Evolutionary conservation across 345 rosid genomes (phyloP).

Genomic region (Moricandia arvensis): DNA sequence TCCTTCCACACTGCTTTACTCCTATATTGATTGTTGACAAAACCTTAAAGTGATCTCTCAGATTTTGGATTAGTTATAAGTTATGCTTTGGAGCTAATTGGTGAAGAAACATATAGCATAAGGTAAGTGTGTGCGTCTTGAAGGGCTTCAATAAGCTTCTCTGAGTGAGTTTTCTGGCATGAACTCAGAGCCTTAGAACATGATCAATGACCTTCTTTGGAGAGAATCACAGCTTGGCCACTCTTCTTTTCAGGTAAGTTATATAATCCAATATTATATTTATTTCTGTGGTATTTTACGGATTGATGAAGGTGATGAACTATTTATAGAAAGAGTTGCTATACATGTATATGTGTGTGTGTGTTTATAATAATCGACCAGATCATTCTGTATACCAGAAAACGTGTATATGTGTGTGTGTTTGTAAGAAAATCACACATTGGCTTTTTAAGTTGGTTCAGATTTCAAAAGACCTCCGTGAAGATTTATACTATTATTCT

Average conservation of each 20-base stretch:
- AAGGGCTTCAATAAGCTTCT: constrained; percentile 36
- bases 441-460: background rate
- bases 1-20: constrained; percentile 22
- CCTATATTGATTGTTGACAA: constrained; percentile 28
- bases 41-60: constrained; percentile 31
- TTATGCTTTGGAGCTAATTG: constrained; percentile 9
- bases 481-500: background rate
- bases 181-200: constrained; percentile 31
- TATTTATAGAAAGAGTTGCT: constrained; percentile 5
- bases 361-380: constrained; percentile 4
- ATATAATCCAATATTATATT: background rate
- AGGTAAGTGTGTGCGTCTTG: constrained; percentile 7
- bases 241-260: constrained; percentile 50
- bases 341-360: background rate
- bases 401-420: background rate
- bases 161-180: constrained; percentile 46
- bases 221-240: constrained; percentile 39
- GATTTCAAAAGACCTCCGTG: background rate
- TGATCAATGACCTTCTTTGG: constrained; percentile 53
- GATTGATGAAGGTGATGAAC: constrained; percentile 5
- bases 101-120: constrained; percentile 9
- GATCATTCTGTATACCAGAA: constrained; percentile 9
- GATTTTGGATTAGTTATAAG: constrained; percentile 20
- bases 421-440: background rate
- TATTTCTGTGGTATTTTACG: constrained; percentile 8